Percentiles rank a stretch among this genome's conserved stretches.
Conservation (phyloP, 495 filamentous ascomycete genomes). For the Elasticomyces elasticus region DNA sequence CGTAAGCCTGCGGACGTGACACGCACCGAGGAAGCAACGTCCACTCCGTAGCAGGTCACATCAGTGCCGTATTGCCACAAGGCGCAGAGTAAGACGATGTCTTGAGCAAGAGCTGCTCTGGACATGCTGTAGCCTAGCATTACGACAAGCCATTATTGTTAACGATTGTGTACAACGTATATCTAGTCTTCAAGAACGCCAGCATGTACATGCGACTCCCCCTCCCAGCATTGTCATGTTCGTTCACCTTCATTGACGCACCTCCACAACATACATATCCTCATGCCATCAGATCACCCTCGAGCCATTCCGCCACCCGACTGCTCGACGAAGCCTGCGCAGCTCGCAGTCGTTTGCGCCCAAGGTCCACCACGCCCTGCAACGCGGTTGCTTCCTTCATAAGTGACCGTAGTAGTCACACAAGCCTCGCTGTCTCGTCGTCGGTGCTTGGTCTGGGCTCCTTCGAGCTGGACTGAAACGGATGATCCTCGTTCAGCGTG, state of each 20-base stretch:
- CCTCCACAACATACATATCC: not conserved
- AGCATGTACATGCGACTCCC: too few relatives aligned
- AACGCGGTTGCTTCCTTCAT: not conserved
- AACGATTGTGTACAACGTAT: too few relatives aligned
- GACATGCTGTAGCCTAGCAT: not conserved
- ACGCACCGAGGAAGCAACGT: not conserved
- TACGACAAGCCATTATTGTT: not conserved
- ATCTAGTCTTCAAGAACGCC: not conserved
- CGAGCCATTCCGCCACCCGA: not conserved
- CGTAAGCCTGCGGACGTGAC: too few relatives aligned
- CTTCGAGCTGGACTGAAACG: not conserved
- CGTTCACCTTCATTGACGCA: too few relatives aligned
- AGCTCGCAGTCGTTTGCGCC: not conserved
- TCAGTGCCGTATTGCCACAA: not conserved
- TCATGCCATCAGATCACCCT: not conserved
- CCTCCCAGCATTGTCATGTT: too few relatives aligned
- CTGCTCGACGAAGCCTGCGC: not conserved
- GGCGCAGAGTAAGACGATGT: not conserved
- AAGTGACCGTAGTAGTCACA: conserved; percentile 2
- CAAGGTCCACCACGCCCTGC: not conserved
- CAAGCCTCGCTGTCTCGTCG: conserved; percentile 13
- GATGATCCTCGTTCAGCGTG: not conserved
- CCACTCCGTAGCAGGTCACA: too few relatives aligned
- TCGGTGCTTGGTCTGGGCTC: conserved; percentile 10
- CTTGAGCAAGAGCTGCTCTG: not conserved